These are phyloP conservation scores for Apiospora pterosperma DNA, from an alignment of 2,329 filamentous ascomycete species.

Conservation along the genomic window DNA sequence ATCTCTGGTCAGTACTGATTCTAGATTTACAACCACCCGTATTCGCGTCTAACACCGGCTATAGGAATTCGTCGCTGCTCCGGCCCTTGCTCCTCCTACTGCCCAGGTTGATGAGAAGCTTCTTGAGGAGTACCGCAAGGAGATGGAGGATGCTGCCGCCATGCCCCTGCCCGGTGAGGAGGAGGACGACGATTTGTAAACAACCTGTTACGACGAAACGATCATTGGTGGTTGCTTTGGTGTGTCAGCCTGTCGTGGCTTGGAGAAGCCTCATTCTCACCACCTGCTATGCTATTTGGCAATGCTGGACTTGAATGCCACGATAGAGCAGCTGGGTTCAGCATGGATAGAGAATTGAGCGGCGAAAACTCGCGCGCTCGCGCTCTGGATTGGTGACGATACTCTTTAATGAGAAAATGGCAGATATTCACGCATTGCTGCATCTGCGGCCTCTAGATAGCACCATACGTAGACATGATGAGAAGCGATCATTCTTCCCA, in stretches of 20 bases:
- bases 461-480: constrained; percentile 29
- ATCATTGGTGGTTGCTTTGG: constrained; percentile 10
- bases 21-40: background rate
- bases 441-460: constrained; percentile 31
- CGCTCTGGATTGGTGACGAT: constrained; percentile 19
- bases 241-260: constrained; percentile 7
- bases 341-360: constrained; percentile 20
- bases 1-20: constrained; percentile 58
- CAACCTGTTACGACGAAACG: constrained; percentile 14
- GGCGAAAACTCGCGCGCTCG: constrained; percentile 18
- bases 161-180: constrained; percentile 95
- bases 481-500: constrained; percentile 12
- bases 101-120: constrained; percentile 83
- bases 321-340: constrained; percentile 20
- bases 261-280: constrained; percentile 7
- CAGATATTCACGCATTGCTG: constrained; percentile 27
- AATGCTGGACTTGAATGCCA: constrained; percentile 20
- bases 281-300: constrained; percentile 10
- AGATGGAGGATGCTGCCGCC: constrained; percentile 78
- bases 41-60: constrained; percentile 22
- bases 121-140: constrained; percentile 77
- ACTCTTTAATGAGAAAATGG: constrained; percentile 15
- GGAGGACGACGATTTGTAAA: constrained; percentile 68
- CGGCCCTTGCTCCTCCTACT: constrained; percentile 90
- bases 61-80: constrained; percentile 93